Evolutionary conservation across 1,284 basidiomycete species (phyloP).

Genomic region (Termitomyces sp.): DNA sequence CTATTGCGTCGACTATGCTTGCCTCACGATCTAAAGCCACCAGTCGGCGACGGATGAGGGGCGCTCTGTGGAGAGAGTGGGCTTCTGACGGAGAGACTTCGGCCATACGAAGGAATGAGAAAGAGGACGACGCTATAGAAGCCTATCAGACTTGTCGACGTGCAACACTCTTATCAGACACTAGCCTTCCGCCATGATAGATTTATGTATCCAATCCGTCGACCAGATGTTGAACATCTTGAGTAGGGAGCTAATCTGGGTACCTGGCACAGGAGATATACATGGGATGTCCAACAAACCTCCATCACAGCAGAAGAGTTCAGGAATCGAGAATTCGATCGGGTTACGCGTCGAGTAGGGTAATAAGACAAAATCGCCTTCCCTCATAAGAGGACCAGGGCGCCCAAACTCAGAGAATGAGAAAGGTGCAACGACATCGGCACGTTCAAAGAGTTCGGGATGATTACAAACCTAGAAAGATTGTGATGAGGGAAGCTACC

Average conservation of each 20-base stretch:
- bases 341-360: constrained; percentile 86
- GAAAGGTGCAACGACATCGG: constrained; percentile 91
- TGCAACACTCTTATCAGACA: constrained; percentile 2
- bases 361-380: constrained; percentile 79
- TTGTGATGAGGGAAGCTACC: constrained; percentile 7
- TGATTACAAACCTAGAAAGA: constrained; percentile 86
- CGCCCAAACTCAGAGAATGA: constrained; percentile 84
- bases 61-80: constrained; percentile 53
- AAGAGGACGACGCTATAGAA: constrained; percentile 44
- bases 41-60: constrained; percentile 53
- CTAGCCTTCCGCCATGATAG: constrained; percentile 65
- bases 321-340: constrained; percentile 77
- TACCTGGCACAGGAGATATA: constrained; percentile 49
- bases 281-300: constrained; percentile 70
- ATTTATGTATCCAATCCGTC: constrained; percentile 72
- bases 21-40: constrained; percentile 44
- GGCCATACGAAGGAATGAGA: constrained; percentile 76
- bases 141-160: constrained; percentile 6
- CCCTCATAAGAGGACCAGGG: constrained; percentile 77
- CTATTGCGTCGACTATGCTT: constrained; percentile 35
- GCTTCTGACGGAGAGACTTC: constrained; percentile 60
- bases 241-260: constrained; percentile 58
- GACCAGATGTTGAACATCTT: constrained; percentile 92
- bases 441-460: constrained; percentile 96
- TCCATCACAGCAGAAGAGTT: constrained; percentile 75